Evolutionary conservation across 1,284 basidiomycete genomes (phyloP).

Genomic region (Ganoderma boninense): DNA sequence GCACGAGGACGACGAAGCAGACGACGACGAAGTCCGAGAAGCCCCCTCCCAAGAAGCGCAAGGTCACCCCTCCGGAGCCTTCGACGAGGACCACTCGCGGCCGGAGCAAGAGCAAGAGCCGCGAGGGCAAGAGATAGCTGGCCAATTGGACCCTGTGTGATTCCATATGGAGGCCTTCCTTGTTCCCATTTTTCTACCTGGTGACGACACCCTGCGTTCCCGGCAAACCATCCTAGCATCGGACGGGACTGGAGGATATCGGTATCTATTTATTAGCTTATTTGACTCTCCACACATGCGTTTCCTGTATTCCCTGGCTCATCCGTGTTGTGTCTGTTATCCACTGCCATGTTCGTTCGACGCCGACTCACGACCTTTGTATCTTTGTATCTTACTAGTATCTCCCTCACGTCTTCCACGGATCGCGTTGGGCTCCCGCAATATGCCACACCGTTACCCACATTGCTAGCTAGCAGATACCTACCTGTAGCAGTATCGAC

Average conservation of each 20-base stretch:
- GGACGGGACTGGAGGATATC: constrained; percentile 3
- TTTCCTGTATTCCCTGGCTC: constrained; percentile 11
- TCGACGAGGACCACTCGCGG: constrained; percentile 15
- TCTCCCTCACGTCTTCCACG: not conserved
- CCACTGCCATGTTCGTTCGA: constrained; percentile 7
- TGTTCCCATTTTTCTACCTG: no score
- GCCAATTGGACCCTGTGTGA: no score
- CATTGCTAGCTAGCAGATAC: constrained; percentile 16
- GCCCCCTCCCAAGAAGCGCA: constrained; percentile 28
- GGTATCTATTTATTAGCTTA: constrained; percentile 12
- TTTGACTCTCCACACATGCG: constrained; percentile 2
- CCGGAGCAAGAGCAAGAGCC: constrained; percentile 20
- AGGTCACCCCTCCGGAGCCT: constrained; percentile 20
- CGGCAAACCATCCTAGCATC: not conserved
- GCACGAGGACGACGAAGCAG: constrained; percentile 15
- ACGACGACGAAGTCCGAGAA: constrained; percentile 7
- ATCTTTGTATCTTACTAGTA: not conserved
- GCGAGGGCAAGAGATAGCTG: constrained; percentile 23
- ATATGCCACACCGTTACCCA: constrained; percentile 8
- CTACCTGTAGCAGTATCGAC: constrained; percentile 20
- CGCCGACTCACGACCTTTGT: constrained; percentile 8
- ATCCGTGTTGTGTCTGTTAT: constrained; percentile 4
- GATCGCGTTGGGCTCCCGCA: not conserved
- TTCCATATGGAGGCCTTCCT: not conserved
- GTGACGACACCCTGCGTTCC: not conserved